Conservation (phyloP, 257 asterid species). For the Solanum corneliomulleri region DNA sequence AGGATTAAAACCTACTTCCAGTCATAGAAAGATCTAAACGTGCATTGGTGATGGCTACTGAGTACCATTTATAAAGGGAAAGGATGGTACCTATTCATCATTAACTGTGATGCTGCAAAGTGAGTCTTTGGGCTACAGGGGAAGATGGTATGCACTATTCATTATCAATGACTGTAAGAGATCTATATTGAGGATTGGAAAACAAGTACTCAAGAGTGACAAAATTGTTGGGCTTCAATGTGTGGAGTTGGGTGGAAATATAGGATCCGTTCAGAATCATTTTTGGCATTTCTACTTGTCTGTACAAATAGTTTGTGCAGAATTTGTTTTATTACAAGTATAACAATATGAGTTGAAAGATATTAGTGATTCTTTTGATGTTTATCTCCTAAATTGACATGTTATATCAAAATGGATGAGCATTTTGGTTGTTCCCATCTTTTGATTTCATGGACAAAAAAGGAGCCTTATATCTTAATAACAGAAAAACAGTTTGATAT, state of each 20-base stretch:
- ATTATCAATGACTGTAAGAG: not conserved
- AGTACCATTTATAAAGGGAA: not conserved
- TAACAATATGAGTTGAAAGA: not conserved
- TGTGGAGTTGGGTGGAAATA: not conserved
- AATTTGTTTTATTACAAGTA: not conserved
- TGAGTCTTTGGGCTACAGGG: not conserved
- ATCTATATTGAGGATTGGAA: not conserved
- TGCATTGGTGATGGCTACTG: not conserved
- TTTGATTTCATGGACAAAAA: not conserved
- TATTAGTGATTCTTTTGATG: not conserved
- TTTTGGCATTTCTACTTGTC: not conserved
- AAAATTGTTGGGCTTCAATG: not conserved
- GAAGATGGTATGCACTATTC: not conserved
- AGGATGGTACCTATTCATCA: not conserved
- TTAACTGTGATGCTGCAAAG: not conserved
- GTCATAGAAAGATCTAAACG: not conserved
- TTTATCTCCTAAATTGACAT: not conserved
- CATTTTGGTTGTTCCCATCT: not conserved
- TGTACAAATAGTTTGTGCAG: not conserved
- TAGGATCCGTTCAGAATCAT: not conserved
- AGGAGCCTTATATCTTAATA: not conserved
- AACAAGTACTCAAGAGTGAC: not conserved
- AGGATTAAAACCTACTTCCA: not conserved
- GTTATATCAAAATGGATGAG: not conserved
- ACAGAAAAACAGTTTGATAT: not conserved